A percentile compares a stretch with the other conserved stretches of the same genome.
Conservation (phyloP, 257 asterid species). For the Jaltomata sinuosa region DNA sequence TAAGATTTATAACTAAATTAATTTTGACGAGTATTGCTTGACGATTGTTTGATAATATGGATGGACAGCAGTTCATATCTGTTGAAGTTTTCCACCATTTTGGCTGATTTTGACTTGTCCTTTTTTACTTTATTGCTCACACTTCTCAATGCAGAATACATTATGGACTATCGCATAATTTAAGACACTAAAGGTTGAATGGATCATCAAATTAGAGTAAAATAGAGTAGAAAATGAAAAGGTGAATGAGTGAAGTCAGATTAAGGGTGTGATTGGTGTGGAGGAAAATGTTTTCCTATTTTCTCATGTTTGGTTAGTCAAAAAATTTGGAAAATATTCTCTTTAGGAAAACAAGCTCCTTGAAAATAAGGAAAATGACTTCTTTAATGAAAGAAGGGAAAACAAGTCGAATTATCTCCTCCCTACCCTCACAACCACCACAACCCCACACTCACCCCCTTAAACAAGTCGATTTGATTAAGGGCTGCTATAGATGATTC, state of each 20-base stretch:
- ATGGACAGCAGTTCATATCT: not conserved
- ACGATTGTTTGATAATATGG: not conserved
- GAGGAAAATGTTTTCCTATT: too few species aligned
- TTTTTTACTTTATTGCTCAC: not conserved
- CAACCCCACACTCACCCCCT: too few species aligned
- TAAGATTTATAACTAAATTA: not conserved
- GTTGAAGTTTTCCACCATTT: not conserved
- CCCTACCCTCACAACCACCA: too few species aligned
- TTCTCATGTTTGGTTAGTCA: too few species aligned
- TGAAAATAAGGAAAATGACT: too few species aligned
- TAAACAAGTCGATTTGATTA: not conserved
- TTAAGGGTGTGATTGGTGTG: not conserved
- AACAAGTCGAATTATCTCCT: too few species aligned
- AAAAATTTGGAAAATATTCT: too few species aligned
- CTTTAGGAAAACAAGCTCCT: too few species aligned
- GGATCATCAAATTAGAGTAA: not conserved
- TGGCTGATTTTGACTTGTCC: not conserved
- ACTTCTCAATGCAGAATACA: not conserved
- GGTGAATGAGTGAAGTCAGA: not conserved
- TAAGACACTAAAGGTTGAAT: not conserved
- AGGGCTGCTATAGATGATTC: not conserved
- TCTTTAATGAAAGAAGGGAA: too few species aligned
- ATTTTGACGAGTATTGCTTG: not conserved
- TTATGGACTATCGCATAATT: not conserved
- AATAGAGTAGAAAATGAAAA: not conserved